Conservation (phyloP, 495 filamentous ascomycete genomes). For the Paragyromitra xinjiangensis region DNA sequence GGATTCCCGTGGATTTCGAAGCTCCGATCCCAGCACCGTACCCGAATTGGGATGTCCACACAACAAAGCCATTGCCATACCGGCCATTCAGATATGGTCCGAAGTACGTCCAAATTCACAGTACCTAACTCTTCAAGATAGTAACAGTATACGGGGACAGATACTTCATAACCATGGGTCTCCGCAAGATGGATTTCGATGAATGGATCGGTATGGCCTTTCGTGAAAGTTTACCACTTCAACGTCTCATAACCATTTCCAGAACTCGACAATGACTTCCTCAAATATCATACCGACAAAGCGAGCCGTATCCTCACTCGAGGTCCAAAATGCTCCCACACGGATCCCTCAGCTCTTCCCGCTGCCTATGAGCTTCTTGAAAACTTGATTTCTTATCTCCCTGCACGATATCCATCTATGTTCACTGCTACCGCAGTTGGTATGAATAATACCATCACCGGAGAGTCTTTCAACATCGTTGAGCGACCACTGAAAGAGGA, state of each 20-base stretch:
- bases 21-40: constrained; percentile 73
- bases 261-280: constrained; percentile 86
- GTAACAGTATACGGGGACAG: neutral
- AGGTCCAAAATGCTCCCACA: constrained; percentile 73
- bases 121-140: neutral
- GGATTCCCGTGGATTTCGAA: constrained; percentile 74
- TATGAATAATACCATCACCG: constrained; percentile 75
- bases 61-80: constrained; percentile 82
- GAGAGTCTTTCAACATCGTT: constrained; percentile 76
- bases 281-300: constrained; percentile 79
- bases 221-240: constrained; percentile 38
- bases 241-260: constrained; percentile 8
- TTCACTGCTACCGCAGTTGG: constrained; percentile 72
- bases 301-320: constrained; percentile 74
- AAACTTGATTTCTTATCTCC: constrained; percentile 77
- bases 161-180: constrained; percentile 83
- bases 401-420: constrained; percentile 79
- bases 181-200: constrained; percentile 78
- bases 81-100: constrained; percentile 85
- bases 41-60: constrained; percentile 74
- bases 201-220: constrained; percentile 74
- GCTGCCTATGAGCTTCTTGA: constrained; percentile 82
- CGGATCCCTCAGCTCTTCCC: constrained; percentile 77
- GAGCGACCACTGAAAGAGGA: constrained; percentile 77
- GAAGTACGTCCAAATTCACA: constrained; percentile 53